Base-by-base conservation (phyloP, 495 filamentous ascomycete genomes). In the Margaritispora aquatica region DNA sequence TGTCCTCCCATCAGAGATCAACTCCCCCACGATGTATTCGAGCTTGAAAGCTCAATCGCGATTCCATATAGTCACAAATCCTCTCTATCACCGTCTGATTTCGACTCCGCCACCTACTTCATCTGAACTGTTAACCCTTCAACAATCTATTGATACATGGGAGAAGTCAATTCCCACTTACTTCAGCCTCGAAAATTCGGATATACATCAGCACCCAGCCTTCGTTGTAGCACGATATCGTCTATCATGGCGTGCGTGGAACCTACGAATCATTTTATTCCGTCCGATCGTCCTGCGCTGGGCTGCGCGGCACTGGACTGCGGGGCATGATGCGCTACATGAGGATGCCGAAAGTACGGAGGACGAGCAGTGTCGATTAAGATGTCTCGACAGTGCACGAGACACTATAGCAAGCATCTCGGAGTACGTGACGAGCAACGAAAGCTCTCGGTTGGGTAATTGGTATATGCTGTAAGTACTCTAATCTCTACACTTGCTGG, bases 391-490 rank as follows among this genome's bases (percentile, higher is more conserved):
- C 50, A 74, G 73, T 62, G 72, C 76, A 0, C 67, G 72, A 3
- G 49, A 75, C 34, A 77, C 75, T 11, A 77, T 78, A 24, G 67
- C 68, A 0, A 77, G 75, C 0, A 78, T 79, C 34, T 70, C 70
- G 0, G 73, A 77, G 29, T 78, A 73, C 23, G 21, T 34, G 7
- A 19, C 10, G 24, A 19, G 29, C 29, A 72, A 74, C 60, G 71
- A 72, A 47, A 73, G 70, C 61, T 74, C 74, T 2, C 70, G 75
- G 52, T 58, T 80, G 7, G 75, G 73, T 10, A 75, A 74, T 23
- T 81, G 78, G 78, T 80, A 81, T 53, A 74, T 77, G 67, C 73
- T 80, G 73, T 78, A 72, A 51, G 76, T 70, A 31, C 22, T 47
- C n/a, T n/a, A n/a, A 36, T 2, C 22, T 26, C 19, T 31, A 2